These are phyloP conservation scores for Mariannaea elegans DNA, from an alignment of 2,329 filamentous ascomycete genomes.

Conservation along the genomic window DNA sequence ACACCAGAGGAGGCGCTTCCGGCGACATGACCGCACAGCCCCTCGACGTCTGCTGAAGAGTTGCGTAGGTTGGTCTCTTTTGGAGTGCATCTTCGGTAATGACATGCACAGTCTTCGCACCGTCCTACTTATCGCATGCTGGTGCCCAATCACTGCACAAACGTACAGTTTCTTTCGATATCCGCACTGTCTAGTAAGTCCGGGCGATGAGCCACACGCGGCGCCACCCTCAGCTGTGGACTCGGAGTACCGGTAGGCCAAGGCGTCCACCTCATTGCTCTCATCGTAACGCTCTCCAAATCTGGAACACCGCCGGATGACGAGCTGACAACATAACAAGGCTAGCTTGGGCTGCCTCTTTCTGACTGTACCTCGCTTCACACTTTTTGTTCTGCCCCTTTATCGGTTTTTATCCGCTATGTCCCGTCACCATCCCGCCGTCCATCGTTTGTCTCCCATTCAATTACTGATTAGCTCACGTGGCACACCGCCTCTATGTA, in stretches of 20 bases:
- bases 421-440: too few relatives aligned
- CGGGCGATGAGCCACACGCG: conserved; percentile 14
- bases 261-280: too few relatives aligned
- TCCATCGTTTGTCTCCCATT: too few relatives aligned
- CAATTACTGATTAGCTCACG: too few relatives aligned
- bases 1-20: neutral
- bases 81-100: too few relatives aligned
- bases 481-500: too few relatives aligned
- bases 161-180: neutral
- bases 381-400: too few relatives aligned
- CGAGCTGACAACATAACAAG: neutral
- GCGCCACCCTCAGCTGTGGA: neutral
- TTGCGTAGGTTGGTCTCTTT: too few relatives aligned
- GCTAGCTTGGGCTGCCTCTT: conserved; percentile 12
- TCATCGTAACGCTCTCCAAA: neutral
- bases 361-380: neutral
- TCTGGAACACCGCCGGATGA: neutral
- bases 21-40: conserved; percentile 15
- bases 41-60: conserved; percentile 13
- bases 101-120: conserved; percentile 13
- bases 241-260: too few relatives aligned
- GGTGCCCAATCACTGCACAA: conserved; percentile 15
- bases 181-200: conserved; percentile 17
- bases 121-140: neutral
- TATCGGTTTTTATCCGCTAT: too few relatives aligned